Evolutionary conservation across 306 rosid species (phyloP).

Genomic region (Senna siamea): DNA sequence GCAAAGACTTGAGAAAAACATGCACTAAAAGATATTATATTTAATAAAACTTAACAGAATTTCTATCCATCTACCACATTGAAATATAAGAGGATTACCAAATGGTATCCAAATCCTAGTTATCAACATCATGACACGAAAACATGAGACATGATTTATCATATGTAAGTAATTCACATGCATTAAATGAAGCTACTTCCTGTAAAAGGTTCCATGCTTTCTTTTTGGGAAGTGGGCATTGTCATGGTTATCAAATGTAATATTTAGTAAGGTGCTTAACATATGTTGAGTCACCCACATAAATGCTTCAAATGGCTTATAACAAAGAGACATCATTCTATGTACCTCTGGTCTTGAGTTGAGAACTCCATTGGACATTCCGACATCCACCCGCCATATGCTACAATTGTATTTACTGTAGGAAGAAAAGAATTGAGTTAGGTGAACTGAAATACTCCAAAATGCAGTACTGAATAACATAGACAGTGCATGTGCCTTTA

Average conservation of each 20-base stretch:
- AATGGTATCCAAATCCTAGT: slow-evolving; percentile 1
- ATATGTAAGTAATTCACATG: no score
- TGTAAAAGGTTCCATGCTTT: slow-evolving; percentile 4
- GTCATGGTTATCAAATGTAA: not conserved
- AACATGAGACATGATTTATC: slow-evolving; percentile 3
- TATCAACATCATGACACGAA: not conserved
- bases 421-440: slow-evolving; percentile 33
- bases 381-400: slow-evolving; percentile 97
- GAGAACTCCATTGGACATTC: slow-evolving; percentile 98
- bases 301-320: not conserved
- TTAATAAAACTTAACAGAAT: not conserved
- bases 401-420: slow-evolving; percentile 88
- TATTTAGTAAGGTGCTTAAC: not conserved
- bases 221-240: not conserved
- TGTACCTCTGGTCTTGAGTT: slow-evolving; percentile 92
- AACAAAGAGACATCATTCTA: slow-evolving; percentile 6
- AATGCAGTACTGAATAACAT: not conserved
- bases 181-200: slow-evolving; percentile 3
- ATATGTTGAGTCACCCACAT: not conserved
- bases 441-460: slow-evolving; percentile 18
- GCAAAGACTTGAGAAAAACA: slow-evolving; percentile 19
- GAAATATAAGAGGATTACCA: not conserved
- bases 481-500: not conserved
- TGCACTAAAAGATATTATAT: not conserved
- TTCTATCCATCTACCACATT: not conserved